Base-by-base conservation (phyloP, 2,329 filamentous ascomycete species). In the Cordyceps cicadae region DNA sequence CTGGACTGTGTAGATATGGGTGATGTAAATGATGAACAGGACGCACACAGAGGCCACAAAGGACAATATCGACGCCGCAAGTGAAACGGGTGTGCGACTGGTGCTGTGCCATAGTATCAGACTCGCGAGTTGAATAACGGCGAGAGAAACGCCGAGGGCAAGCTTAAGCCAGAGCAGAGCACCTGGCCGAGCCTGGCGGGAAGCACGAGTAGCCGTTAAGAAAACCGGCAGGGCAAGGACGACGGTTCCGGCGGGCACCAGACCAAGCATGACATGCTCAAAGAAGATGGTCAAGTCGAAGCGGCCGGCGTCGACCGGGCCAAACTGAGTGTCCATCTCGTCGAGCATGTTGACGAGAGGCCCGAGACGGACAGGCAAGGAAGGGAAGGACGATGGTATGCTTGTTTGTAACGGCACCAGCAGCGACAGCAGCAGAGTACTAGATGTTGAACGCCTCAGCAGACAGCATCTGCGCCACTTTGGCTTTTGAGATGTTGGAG, bases 301-400 rank as follows among this genome's bases (percentile, higher is more conserved):
- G 65, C 69, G 72, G 54, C 71, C 74, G 5, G 73, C 68, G 62
- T 77, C 75, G 59, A 77, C 70, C 67, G 76, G 70, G 63, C 72
- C 70, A 72, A 75, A 69, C 68, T 74, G 73, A 14, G 17, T 37
- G 8, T 51, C 49, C 49, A 37, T 51, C 29, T 34, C 17, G 49
- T 34, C 29, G 49, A 51, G 49, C 49, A 51, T 51, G 17, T 8
- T 51, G 29, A 51, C 49, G 19, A 26, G 7, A 32, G 15, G 48
- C 29, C 48, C 26, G 29, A 37, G 49, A 29, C 24, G 29, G 29
- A 51, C 49, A 17, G 34, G 29, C 29, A 34, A 34, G 15, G 26
- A 32, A 15, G 48, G 29, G 3, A 11, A 32, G 17, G 45, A n/a
- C 48, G 48, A 34, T 5, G 29, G 9, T 7, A 50, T 32, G 48